Evolutionary conservation across 208 protist genomes (phyloP).

Genomic region (Tritrichomonas musculus): DNA sequence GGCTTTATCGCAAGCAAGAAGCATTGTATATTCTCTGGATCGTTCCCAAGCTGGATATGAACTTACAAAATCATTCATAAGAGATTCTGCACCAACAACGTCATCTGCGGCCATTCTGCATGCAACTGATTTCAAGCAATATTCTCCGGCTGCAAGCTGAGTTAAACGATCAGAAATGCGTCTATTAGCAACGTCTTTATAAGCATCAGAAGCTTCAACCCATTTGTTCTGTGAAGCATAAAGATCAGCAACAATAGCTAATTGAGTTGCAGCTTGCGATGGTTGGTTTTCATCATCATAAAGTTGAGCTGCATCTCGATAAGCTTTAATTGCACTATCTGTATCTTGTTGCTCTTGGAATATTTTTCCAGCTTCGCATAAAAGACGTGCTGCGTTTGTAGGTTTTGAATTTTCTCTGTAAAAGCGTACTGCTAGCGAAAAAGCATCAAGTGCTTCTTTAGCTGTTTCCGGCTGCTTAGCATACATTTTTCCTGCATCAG

Average conservation of each 20-base stretch:
- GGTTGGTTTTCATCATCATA: conserved; percentile 19
- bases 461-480: not conserved
- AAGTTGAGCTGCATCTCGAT: not conserved
- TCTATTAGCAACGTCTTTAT: not conserved
- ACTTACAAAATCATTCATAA: not conserved
- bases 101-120: not conserved
- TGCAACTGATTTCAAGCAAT: not conserved
- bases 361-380: not conserved
- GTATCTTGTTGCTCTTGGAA: not conserved
- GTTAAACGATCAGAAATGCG: not conserved
- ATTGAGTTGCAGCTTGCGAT: not conserved
- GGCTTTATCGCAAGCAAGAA: not conserved
- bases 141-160: not conserved
- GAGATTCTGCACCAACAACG: not conserved
- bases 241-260: not conserved
- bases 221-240: not conserved
- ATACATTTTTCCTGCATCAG: not conserved
- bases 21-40: not conserved
- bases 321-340: not conserved
- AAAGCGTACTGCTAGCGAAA: not conserved
- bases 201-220: not conserved
- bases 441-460: not conserved
- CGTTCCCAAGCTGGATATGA: not conserved
- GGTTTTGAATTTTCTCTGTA: not conserved
- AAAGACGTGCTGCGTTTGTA: not conserved